These are phyloP conservation scores for Trichomonas vaginalis DNA, from an alignment of 208 protist species.

Conservation along the genomic window DNA sequence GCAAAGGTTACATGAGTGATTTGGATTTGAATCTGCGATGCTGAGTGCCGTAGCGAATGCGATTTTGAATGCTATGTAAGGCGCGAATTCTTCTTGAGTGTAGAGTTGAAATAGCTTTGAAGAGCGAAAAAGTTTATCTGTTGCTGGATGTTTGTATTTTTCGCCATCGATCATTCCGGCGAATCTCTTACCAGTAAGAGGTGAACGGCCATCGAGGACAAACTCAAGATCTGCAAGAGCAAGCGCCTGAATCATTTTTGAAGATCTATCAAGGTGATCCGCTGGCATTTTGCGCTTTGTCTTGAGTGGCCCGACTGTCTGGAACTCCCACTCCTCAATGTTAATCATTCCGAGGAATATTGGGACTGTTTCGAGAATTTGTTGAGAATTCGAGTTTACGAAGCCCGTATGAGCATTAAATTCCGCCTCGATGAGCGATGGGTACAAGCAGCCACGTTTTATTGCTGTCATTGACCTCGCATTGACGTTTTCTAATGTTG, in stretches of 20 bases:
- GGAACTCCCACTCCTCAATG: neutral
- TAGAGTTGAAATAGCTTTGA: neutral
- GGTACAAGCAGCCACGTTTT: neutral
- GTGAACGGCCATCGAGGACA: neutral
- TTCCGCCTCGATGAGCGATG: neutral
- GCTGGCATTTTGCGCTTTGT: neutral
- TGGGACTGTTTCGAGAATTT: neutral
- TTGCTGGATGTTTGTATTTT: neutral
- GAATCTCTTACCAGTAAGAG: neutral
- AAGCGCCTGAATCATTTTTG: neutral
- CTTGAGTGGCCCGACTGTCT: neutral
- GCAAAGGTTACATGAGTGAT: neutral
- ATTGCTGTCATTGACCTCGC: neutral
- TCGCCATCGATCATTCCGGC: neutral
- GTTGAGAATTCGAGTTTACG: neutral
- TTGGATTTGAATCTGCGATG: neutral
- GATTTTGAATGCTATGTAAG: neutral
- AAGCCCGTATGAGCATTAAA: neutral
- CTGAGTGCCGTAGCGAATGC: neutral
- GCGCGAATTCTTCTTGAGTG: neutral
- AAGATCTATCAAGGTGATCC: no score
- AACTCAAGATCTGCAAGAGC: neutral
- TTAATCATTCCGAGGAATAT: neutral
- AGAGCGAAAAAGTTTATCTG: neutral
- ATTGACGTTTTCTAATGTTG: neutral